Percentiles rank a stretch among this genome's conserved stretches.
Conservation (phyloP, 2,329 filamentous ascomycete species). For the Purpureocillium takamizusanense region DNA sequence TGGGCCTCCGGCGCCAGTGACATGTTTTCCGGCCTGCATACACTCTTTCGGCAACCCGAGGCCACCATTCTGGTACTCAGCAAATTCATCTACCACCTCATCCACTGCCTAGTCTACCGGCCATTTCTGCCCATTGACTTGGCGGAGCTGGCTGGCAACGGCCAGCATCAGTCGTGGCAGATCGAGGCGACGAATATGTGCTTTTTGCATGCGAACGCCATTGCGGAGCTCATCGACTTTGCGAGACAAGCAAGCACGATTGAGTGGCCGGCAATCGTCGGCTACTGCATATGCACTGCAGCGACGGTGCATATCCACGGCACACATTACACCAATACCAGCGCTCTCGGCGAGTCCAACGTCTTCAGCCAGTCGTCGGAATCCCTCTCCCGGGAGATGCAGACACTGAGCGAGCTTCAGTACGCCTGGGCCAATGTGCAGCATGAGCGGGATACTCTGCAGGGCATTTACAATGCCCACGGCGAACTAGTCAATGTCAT, state of each 20-base stretch:
- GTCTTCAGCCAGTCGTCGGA: conserved; percentile 56
- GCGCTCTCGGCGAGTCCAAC: conserved; percentile 43
- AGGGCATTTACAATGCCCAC: conserved; percentile 71
- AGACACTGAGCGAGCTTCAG: conserved; percentile 66
- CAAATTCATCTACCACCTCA: conserved; percentile 79
- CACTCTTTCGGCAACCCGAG: conserved; percentile 68
- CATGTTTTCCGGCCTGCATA: conserved; percentile 66
- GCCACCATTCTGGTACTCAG: conserved; percentile 72
- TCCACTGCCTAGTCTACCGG: conserved; percentile 79
- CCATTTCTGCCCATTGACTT: conserved; percentile 81
- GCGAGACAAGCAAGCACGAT: conserved; percentile 65
- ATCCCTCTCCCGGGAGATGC: conserved; percentile 69
- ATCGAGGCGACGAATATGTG: conserved; percentile 86
- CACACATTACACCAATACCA: conserved; percentile 60
- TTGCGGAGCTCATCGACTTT: conserved; percentile 72
- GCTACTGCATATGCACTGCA: conserved; percentile 79
- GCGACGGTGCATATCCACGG: conserved; percentile 85
- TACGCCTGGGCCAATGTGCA: conserved; percentile 71
- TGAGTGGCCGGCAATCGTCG: conserved; percentile 80
- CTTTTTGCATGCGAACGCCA: conserved; percentile 78
- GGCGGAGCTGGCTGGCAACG: conserved; percentile 67
- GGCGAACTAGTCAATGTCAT: conserved; percentile 68
- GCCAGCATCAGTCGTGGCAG: conserved; percentile 86
- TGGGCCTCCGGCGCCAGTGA: conserved; percentile 79
- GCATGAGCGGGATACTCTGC: conserved; percentile 70